Evolutionary conservation across 177 flowering plant genomes (phyloP).

Genomic region (Vitis hybrid): DNA sequence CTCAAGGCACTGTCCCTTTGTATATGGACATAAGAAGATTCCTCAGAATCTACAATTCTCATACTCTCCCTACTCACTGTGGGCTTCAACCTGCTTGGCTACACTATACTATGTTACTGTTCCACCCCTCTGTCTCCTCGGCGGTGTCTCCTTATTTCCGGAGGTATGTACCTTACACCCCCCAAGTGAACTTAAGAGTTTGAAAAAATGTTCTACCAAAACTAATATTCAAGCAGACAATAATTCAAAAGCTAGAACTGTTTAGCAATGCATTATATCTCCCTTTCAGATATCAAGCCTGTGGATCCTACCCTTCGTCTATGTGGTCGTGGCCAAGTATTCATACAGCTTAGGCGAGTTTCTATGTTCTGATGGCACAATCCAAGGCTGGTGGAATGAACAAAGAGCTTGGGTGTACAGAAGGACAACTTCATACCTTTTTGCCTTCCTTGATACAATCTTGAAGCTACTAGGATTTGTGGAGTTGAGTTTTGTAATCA

Average conservation of each 20-base stretch:
- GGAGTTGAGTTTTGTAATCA: slow-evolving; percentile 22
- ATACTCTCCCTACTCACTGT: slow-evolving; percentile 32
- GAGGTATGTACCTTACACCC: slow-evolving; percentile 21
- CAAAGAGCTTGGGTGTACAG: slow-evolving; percentile 42
- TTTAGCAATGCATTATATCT: neutral
- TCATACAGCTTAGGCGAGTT: slow-evolving; percentile 39
- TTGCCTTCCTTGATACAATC: slow-evolving; percentile 31
- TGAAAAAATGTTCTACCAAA: too few relatives aligned
- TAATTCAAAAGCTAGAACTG: too few relatives aligned
- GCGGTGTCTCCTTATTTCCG: slow-evolving; percentile 45
- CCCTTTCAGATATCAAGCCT: slow-evolving; percentile 37
- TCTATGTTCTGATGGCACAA: slow-evolving; percentile 30
- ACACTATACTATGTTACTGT: slow-evolving; percentile 31
- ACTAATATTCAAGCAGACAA: neutral
- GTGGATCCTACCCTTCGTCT: slow-evolving; percentile 51
- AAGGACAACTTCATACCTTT: slow-evolving; percentile 39
- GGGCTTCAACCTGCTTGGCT: slow-evolving; percentile 47
- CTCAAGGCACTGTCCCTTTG: slow-evolving; percentile 27
- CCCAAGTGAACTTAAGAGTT: too few relatives aligned
- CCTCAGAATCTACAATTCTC: slow-evolving; percentile 32
- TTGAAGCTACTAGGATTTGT: slow-evolving; percentile 23
- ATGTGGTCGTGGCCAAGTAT: slow-evolving; percentile 25
- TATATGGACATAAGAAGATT: slow-evolving; percentile 29
- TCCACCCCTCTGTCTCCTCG: slow-evolving; percentile 43
- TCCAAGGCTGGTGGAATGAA: slow-evolving; percentile 48